Conservation (phyloP, 768 basidiomycete species). For the Boletus sensibilis region DNA sequence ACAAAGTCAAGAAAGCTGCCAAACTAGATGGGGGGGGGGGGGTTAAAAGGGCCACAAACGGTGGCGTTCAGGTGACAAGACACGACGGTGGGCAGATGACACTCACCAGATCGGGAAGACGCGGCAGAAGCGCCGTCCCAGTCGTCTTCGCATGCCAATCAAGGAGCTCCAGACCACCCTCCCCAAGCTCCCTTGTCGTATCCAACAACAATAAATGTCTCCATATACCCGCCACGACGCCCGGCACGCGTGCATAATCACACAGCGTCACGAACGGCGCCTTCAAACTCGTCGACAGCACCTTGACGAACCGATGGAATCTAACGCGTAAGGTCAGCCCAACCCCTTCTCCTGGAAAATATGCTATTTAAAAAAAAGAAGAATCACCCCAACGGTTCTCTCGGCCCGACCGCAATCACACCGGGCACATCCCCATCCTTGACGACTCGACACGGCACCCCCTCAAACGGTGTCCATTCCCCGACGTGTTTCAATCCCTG, state of each 20-base stretch:
- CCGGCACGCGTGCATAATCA: slow-evolving; percentile 24
- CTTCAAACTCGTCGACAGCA: slow-evolving; percentile 18
- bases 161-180: slow-evolving; percentile 28
- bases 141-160: slow-evolving; percentile 27
- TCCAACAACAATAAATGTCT: slow-evolving; percentile 25
- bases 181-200: slow-evolving; percentile 15
- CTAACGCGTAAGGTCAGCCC: neutral
- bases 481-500: slow-evolving; percentile 18
- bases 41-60: neutral
- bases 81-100: neutral
- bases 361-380: neutral
- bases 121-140: slow-evolving; percentile 27
- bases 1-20: slow-evolving; percentile 27
- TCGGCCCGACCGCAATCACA: slow-evolving; percentile 23
- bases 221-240: slow-evolving; percentile 25
- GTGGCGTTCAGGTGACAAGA: neutral
- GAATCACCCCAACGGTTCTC: slow-evolving; percentile 7
- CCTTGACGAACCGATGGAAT: slow-evolving; percentile 16
- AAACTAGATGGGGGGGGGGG: slow-evolving; percentile 14
- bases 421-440: slow-evolving; percentile 19
- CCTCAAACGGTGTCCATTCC: slow-evolving; percentile 20
- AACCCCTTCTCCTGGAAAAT: neutral
- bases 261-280: slow-evolving; percentile 24
- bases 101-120: slow-evolving; percentile 23
- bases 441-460: slow-evolving; percentile 19